These are phyloP conservation scores for Stagonosporopsis rhizophila DNA, from an alignment of 2,329 filamentous ascomycete genomes.

Conservation along the genomic window DNA sequence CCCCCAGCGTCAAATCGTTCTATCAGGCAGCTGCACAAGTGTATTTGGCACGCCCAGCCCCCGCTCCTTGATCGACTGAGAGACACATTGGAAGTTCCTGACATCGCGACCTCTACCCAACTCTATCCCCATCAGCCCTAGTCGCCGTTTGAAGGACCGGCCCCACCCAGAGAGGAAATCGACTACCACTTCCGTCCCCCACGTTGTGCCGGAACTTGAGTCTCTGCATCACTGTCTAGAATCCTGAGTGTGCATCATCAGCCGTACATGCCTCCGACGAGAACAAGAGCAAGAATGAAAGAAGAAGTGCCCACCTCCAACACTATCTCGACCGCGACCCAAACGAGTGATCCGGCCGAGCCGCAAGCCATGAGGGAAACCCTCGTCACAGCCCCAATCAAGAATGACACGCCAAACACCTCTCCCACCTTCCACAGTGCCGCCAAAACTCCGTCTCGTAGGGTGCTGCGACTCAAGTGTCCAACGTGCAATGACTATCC, in stretches of 20 bases:
- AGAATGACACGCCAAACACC: conserved; percentile 37
- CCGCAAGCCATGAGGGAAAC: conserved; percentile 38
- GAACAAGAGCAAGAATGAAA: conserved; percentile 47
- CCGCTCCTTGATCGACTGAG: conserved; percentile 38
- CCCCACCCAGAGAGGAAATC: conserved; percentile 40
- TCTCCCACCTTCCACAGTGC: conserved; percentile 42
- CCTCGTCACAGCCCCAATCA: conserved; percentile 36
- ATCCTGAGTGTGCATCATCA: conserved; percentile 14
- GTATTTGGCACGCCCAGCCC: conserved; percentile 41
- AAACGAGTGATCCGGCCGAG: conserved; percentile 35
- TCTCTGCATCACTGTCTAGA: conserved; percentile 21
- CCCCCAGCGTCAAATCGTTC: conserved; percentile 42
- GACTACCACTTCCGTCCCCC: conserved; percentile 25
- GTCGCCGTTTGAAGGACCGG: conserved; percentile 38
- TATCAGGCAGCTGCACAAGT: conserved; percentile 44
- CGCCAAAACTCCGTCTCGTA: conserved; percentile 42
- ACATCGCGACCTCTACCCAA: conserved; percentile 27
- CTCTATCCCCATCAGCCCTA: conserved; percentile 32
- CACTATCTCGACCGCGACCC: conserved; percentile 31
- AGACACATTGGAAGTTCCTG: conserved; percentile 31
- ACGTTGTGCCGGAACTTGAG: conserved; percentile 20
- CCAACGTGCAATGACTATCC: conserved; percentile 73
- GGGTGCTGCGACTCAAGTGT: conserved; percentile 58
- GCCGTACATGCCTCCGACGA: conserved; percentile 44
- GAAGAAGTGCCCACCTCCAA: conserved; percentile 25